A percentile compares a stretch with the other conserved stretches of the same genome.
Evolutionary conservation across 495 filamentous ascomycete genomes (phyloP).

Genomic region (Sphaerosporella brunnea): DNA sequence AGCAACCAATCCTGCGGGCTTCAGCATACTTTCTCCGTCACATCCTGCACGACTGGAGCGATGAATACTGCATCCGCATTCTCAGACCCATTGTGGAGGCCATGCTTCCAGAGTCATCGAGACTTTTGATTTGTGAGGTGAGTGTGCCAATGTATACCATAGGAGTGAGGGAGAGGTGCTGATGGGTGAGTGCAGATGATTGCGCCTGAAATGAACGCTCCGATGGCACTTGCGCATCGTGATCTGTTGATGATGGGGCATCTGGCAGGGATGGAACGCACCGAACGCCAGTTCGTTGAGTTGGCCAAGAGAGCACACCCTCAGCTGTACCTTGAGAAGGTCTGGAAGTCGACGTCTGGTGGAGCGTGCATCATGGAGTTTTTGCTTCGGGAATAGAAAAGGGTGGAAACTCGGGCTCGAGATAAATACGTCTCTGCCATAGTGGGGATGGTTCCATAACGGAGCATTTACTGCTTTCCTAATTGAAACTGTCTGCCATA

Average conservation of each 20-base stretch:
- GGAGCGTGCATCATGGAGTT: neutral
- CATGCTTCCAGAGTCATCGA: neutral
- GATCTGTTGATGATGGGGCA: constrained; percentile 7
- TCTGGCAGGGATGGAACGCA: neutral
- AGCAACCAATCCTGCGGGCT: neutral
- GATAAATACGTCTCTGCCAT: too few relatives aligned
- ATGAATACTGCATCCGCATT: constrained; percentile 6
- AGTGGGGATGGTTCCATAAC: too few relatives aligned
- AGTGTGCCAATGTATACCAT: too few relatives aligned
- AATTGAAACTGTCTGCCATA: too few relatives aligned
- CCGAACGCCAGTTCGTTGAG: neutral
- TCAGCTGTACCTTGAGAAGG: neutral
- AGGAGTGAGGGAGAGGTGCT: too few relatives aligned
- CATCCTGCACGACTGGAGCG: constrained; percentile 17
- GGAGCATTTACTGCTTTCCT: too few relatives aligned
- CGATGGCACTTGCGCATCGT: neutral
- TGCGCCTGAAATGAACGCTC: neutral
- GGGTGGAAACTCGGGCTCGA: too few relatives aligned
- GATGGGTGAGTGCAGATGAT: neutral
- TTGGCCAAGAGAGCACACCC: neutral
- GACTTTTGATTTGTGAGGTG: neutral
- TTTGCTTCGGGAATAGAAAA: neutral
- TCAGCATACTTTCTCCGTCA: constrained; percentile 12
- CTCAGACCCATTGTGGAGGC: constrained; percentile 3
- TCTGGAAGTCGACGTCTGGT: neutral